These are phyloP conservation scores for Flaveria sonorensis DNA, from an alignment of 129 eudicot species.

Conservation along the genomic window DNA sequence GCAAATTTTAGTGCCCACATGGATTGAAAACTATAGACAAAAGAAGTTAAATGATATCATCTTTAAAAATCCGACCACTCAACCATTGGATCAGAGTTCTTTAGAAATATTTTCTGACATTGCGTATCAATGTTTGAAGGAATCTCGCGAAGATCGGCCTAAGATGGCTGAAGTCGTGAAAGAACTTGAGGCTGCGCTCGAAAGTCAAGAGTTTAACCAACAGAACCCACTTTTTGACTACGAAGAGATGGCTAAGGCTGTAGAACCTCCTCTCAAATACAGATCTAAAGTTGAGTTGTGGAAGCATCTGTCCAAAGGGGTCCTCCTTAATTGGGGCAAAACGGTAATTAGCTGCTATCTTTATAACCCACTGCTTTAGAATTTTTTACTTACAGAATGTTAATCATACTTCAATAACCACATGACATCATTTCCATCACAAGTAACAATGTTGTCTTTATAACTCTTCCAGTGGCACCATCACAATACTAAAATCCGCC, in stretches of 20 bases:
- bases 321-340: background rate
- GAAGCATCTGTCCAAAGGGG: slow-evolving; percentile 15
- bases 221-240: background rate
- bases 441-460: no score
- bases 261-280: background rate
- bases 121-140: slow-evolving; percentile 12
- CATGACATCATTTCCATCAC: no score
- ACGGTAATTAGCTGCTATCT: slow-evolving; percentile 20
- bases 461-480: no score
- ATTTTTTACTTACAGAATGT: no score
- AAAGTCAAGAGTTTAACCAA: background rate
- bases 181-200: slow-evolving; percentile 21
- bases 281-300: background rate
- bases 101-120: slow-evolving; percentile 7
- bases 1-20: background rate
- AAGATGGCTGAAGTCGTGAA: slow-evolving; percentile 1
- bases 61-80: background rate
- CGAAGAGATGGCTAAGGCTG: background rate
- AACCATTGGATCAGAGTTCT: background rate
- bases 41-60: slow-evolving; percentile 9
- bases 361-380: no score
- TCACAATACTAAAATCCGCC: no score
- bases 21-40: slow-evolving; percentile 8
- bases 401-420: no score
- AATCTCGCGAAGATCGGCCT: slow-evolving; percentile 20